phyloP scores from a whole-genome alignment of 2,329 filamentous ascomycete genomes.

The Plectosphaerella plurivora region DNA sequence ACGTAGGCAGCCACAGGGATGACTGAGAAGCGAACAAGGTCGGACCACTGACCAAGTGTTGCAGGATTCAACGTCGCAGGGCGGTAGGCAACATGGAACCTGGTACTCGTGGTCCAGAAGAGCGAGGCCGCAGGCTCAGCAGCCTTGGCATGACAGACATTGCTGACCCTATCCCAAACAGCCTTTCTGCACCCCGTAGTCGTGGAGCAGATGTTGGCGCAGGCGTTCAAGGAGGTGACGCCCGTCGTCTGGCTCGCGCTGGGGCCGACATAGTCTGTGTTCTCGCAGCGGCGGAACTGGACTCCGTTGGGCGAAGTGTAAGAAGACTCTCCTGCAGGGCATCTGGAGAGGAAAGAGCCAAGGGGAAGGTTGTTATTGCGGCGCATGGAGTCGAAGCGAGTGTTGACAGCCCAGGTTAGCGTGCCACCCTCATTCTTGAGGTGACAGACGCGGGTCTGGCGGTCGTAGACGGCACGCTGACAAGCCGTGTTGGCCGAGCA shows the following conservation, averaged over 20 bases:
- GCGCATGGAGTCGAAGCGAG: conserved; percentile 13
- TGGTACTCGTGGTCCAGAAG: conserved; percentile 12
- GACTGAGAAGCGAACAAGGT: conserved; percentile 17
- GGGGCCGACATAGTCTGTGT: conserved; percentile 8
- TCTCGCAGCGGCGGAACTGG: conserved; percentile 7
- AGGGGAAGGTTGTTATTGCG: neutral
- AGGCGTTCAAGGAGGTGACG: conserved; percentile 9
- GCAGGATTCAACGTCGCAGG: conserved; percentile 11
- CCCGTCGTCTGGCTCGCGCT: conserved; percentile 5
- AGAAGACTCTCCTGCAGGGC: neutral
- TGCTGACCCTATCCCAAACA: conserved; percentile 13
- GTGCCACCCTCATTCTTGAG: conserved; percentile 8
- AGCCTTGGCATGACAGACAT: conserved; percentile 14
- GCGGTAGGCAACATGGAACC: conserved; percentile 16
- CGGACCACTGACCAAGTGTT: conserved; percentile 16
- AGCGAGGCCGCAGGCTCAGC: conserved; percentile 2
- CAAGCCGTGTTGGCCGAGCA: conserved; percentile 10
- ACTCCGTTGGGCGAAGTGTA: conserved; percentile 6
- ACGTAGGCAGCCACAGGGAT: conserved; percentile 21
- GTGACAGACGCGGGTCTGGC: conserved; percentile 14
- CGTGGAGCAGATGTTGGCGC: conserved; percentile 10
- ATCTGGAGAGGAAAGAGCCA: neutral
- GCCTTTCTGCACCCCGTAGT: conserved; percentile 8
- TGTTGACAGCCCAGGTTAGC: conserved; percentile 13
- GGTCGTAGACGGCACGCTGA: conserved; percentile 13